These are phyloP conservation scores for Penicillium sp. DNA, from an alignment of 2,329 filamentous ascomycete species.

Conservation along the genomic window DNA sequence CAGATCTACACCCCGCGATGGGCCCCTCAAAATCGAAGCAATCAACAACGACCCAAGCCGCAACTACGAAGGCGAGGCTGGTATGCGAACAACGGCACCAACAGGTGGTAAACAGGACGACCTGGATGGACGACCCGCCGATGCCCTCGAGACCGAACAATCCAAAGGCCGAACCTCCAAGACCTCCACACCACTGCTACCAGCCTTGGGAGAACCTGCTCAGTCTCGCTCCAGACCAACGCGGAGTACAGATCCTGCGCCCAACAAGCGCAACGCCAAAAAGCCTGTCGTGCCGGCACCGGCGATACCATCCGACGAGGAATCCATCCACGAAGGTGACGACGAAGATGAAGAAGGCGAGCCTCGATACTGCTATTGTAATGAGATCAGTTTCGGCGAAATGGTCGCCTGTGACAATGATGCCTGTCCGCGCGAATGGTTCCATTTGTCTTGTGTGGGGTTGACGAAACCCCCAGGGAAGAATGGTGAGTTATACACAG, in stretches of 20 bases:
- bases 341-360: slow-evolving; percentile 69
- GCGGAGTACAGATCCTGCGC: slow-evolving; percentile 33
- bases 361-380: slow-evolving; percentile 76
- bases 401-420: slow-evolving; percentile 81
- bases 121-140: slow-evolving; percentile 30
- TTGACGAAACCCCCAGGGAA: slow-evolving; percentile 75
- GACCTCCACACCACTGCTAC: slow-evolving; percentile 41
- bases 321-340: slow-evolving; percentile 51
- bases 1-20: slow-evolving; percentile 56
- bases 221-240: slow-evolving; percentile 37
- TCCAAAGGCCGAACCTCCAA: slow-evolving; percentile 42
- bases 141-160: slow-evolving; percentile 36
- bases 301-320: slow-evolving; percentile 40
- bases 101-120: slow-evolving; percentile 38
- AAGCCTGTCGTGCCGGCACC: slow-evolving; percentile 31
- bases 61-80: slow-evolving; percentile 28
- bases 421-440: slow-evolving; percentile 75
- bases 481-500: slow-evolving; percentile 60
- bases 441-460: slow-evolving; percentile 79
- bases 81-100: slow-evolving; percentile 15
- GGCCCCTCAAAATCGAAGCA: slow-evolving; percentile 28
- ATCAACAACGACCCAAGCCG: slow-evolving; percentile 40
- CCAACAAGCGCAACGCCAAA: slow-evolving; percentile 41
- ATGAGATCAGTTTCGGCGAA: slow-evolving; percentile 76
- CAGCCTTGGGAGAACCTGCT: slow-evolving; percentile 36